phyloP scores from a whole-genome alignment of 1,284 basidiomycete species.

The Schizophyllum commune region DNA sequence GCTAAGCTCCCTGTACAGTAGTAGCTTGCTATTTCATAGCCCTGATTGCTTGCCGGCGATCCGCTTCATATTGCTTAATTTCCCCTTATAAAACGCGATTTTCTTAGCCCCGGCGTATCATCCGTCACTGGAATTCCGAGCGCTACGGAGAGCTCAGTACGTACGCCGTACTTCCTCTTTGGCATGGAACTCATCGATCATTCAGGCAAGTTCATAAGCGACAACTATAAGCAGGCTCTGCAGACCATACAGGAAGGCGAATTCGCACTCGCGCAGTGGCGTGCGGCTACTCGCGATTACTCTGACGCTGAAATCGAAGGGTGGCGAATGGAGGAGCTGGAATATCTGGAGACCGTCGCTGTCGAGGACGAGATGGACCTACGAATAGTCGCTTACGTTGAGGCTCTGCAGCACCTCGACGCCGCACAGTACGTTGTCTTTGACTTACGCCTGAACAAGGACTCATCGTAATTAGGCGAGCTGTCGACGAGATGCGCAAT shows the following conservation, averaged over 20 bases:
- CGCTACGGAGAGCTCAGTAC: constrained; percentile 15
- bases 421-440: constrained; percentile 11
- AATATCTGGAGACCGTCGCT: constrained; percentile 16
- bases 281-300: not conserved
- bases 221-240: constrained; percentile 13
- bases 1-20: too few relatives aligned
- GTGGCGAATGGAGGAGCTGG: constrained; percentile 12
- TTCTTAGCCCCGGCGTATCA: too few relatives aligned
- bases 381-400: constrained; percentile 16
- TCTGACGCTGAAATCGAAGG: constrained; percentile 8
- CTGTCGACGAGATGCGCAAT: not conserved
- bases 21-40: too few relatives aligned
- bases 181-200: too few relatives aligned
- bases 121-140: constrained; percentile 14
- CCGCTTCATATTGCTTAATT: too few relatives aligned
- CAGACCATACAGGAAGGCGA: constrained; percentile 7
- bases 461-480: not conserved
- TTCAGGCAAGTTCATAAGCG: constrained; percentile 10
- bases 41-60: too few relatives aligned
- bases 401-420: constrained; percentile 10
- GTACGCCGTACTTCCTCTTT: too few relatives aligned
- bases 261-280: not conserved
- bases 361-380: constrained; percentile 15
- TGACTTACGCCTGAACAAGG: not conserved
- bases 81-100: too few relatives aligned